phyloP scores from a whole-genome alignment of 2,329 filamentous ascomycete species.

The Colletotrichum sp. region DNA sequence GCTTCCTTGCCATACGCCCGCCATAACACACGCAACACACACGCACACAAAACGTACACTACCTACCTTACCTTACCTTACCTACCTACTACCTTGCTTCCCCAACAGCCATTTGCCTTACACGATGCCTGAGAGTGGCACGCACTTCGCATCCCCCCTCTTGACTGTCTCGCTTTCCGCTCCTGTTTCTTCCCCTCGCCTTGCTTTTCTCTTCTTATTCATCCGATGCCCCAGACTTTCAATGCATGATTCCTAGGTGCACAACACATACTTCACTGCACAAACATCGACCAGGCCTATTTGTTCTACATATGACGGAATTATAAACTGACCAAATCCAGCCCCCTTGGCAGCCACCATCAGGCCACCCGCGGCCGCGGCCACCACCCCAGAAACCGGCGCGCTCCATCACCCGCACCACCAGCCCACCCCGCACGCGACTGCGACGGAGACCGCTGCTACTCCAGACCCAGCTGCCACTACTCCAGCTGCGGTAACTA shows the following conservation, averaged over 20 bases:
- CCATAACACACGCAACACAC: background rate
- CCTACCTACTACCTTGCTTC: background rate
- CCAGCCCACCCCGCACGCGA: constrained; percentile 19
- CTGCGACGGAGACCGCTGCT: background rate
- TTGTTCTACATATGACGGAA: background rate
- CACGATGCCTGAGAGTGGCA: constrained; percentile 9
- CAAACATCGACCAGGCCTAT: background rate
- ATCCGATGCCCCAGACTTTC: background rate
- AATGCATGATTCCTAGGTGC: background rate
- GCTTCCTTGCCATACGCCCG: background rate
- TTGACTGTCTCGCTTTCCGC: background rate
- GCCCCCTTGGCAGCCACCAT: constrained; percentile 16
- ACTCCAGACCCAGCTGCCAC: constrained; percentile 17
- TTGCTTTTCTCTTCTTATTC: background rate
- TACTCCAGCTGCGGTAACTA: constrained; percentile 1
- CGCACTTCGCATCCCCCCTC: background rate
- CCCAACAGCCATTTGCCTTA: background rate
- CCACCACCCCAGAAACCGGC: constrained; percentile 15
- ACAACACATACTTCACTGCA: background rate
- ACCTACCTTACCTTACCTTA: background rate
- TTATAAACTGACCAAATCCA: constrained; percentile 14
- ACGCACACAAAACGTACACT: background rate
- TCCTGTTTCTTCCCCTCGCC: background rate
- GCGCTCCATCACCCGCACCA: constrained; percentile 13
- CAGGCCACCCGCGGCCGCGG: constrained; percentile 19